Evolutionary conservation across 108 stramenopile species (phyloP), one percentile per base, ranked within the genome.

Genomic region (Epithemia pelagica): DNA sequence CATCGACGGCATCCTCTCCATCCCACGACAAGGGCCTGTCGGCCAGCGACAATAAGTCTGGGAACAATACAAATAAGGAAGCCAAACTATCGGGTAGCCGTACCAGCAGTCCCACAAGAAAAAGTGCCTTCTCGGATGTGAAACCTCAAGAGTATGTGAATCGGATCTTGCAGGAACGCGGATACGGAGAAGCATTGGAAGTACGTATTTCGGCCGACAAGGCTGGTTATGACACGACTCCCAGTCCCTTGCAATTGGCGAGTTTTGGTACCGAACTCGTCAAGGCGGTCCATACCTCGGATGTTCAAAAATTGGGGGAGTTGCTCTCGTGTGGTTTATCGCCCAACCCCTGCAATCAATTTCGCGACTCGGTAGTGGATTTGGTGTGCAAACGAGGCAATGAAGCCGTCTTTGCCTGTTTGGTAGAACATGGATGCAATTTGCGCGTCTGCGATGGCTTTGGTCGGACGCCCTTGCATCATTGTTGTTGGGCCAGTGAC

Each of bases 281-380:
- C 28, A 58, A 74, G 30, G 92, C 94, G 30, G 85, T 92, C 23
- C 82, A 90, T 51, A 74, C 77, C 30, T 78, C 77, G 29, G 82
- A 96, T 76, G 56, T 67, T 3, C 65, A 56, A 25, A 52, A 58
- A 21, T 73, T 92, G 1, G 53, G 60, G 24, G 51, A 64, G 30
- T 77, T 96, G 70, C 71, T 91, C 26, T 57, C 59, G 31, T 72
- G 73, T 29, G 94, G 94, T 15, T 59, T 94, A 27, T 68, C 72
- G 27, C 89, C 91, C 58, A 91, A 91, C 67, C 90, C 94, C 5
- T 94, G 90, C 79, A 96, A 96, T 67, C 83, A 87, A 54, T 92
- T 92, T 58, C 89, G 90, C 0, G 94, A 95, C 54, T 82, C 83
- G 32, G 76, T 92, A 46, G 59, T 95, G 28, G 87, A 90, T 69